phyloP scores from a whole-genome alignment of 129 eudicot genomes.

The Escallonia rubra region DNA sequence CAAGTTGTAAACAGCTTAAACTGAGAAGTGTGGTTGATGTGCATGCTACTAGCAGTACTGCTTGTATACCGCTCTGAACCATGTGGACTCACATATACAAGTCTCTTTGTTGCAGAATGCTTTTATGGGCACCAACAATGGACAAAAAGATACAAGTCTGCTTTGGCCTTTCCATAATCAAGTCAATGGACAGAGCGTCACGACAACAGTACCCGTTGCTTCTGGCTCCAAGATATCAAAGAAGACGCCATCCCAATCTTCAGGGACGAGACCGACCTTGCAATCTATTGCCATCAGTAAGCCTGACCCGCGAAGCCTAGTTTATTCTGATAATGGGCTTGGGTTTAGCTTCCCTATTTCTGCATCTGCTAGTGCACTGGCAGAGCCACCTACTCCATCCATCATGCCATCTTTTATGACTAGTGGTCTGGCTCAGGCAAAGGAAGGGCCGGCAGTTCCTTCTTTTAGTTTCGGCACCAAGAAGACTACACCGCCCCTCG shows the following conservation, averaged over 20 bases:
- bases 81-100: not conserved
- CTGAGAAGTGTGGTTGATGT: not conserved
- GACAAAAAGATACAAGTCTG: constrained; percentile 24
- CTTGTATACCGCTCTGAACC: not conserved
- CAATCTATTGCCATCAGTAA: constrained; percentile 51
- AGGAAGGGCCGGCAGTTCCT: constrained; percentile 36
- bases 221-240: constrained; percentile 20
- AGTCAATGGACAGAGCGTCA: constrained; percentile 31
- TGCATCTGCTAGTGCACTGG: constrained; percentile 35
- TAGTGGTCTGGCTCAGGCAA: constrained; percentile 22
- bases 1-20: not conserved
- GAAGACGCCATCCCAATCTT: constrained; percentile 27
- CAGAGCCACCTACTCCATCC: constrained; percentile 95
- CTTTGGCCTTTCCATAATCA: constrained; percentile 25
- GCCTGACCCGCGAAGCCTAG: constrained; percentile 35
- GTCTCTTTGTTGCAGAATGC: constrained; percentile 22
- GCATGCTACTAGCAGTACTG: not conserved
- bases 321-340: constrained; percentile 37
- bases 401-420: constrained; percentile 52
- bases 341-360: constrained; percentile 77
- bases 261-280: constrained; percentile 36
- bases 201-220: constrained; percentile 3
- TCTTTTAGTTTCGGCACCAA: constrained; percentile 57
- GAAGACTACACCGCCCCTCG: constrained; percentile 42
- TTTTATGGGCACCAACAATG: constrained; percentile 1